Conservation (phyloP, 257 asterid species). For the Echites panduratus region DNA sequence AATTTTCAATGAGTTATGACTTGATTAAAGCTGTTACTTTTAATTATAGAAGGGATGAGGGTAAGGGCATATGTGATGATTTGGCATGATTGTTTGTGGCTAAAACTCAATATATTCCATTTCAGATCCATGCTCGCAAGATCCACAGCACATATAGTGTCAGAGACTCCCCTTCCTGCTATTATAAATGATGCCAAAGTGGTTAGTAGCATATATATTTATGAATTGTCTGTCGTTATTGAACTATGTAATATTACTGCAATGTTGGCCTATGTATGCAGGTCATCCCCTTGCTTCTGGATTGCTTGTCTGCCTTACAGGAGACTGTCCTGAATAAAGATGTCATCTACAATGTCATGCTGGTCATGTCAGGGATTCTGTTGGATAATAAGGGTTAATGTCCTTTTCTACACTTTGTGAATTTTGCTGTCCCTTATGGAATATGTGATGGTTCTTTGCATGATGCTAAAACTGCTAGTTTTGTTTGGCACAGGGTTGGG, state of each 20-base stretch:
- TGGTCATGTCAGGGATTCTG: constrained; percentile 75
- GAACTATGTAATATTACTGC: constrained; percentile 16
- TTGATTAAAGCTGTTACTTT: not conserved
- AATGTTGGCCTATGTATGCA: constrained; percentile 31
- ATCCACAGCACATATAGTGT: constrained; percentile 67
- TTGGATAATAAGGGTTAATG: constrained; percentile 65
- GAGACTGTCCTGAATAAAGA: constrained; percentile 53
- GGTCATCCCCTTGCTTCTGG: constrained; percentile 72
- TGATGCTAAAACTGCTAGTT: not conserved
- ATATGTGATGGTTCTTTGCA: not conserved
- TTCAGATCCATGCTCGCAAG: constrained; percentile 70
- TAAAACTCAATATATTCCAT: not conserved
- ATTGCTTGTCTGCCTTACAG: constrained; percentile 55
- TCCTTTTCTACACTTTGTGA: not conserved
- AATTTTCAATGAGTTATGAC: not conserved
- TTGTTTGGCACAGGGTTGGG: not conserved
- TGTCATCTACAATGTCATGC: constrained; percentile 52
- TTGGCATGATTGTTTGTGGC: not conserved
- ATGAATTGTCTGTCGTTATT: not conserved
- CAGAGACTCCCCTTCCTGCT: constrained; percentile 70
- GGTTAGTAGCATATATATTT: constrained; percentile 35
- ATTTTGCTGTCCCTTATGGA: not conserved
- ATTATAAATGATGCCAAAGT: constrained; percentile 66
- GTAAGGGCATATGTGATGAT: not conserved
- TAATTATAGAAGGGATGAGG: not conserved